phyloP scores from a whole-genome alignment of 345 rosid species.

The Zanthoxylum bungeanum region DNA sequence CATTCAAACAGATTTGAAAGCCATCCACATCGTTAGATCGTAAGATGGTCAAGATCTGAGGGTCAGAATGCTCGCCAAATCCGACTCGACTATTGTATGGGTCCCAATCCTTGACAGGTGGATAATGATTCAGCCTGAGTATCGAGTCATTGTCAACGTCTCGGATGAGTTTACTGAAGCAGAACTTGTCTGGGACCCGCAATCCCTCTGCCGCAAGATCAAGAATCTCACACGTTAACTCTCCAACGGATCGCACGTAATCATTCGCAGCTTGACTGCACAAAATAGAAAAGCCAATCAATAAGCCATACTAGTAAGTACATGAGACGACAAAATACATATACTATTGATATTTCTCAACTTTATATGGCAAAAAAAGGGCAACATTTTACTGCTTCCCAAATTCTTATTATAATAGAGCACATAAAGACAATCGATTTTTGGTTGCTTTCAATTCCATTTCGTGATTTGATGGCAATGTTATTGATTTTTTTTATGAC shows the following conservation, averaged over 20 bases:
- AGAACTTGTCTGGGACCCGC: slow-evolving; percentile 44
- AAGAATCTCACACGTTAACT: slow-evolving; percentile 66
- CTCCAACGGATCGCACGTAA: slow-evolving; percentile 55
- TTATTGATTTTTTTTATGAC: slow-evolving; percentile 9
- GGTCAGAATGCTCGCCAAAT: too few species aligned
- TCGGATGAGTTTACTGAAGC: slow-evolving; percentile 62
- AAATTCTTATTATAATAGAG: neutral
- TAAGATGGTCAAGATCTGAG: too few species aligned
- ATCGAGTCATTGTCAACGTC: slow-evolving; percentile 72
- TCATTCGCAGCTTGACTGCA: too few species aligned
- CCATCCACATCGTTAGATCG: too few species aligned
- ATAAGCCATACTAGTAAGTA: neutral
- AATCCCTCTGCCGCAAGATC: slow-evolving; percentile 80
- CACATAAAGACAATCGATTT: slow-evolving; percentile 2
- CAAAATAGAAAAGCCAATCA: too few species aligned
- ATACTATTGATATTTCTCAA: neutral
- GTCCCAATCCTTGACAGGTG: too few species aligned
- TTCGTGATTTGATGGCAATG: neutral
- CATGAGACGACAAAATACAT: neutral
- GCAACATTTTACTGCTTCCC: neutral
- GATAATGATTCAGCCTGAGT: slow-evolving; percentile 60
- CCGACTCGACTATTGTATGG: too few species aligned
- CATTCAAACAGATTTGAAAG: slow-evolving; percentile 59
- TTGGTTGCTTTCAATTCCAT: neutral
- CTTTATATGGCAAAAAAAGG: neutral